Evolutionary conservation across 306 rosid species (phyloP).

Genomic region (Abrus pulchellus): DNA sequence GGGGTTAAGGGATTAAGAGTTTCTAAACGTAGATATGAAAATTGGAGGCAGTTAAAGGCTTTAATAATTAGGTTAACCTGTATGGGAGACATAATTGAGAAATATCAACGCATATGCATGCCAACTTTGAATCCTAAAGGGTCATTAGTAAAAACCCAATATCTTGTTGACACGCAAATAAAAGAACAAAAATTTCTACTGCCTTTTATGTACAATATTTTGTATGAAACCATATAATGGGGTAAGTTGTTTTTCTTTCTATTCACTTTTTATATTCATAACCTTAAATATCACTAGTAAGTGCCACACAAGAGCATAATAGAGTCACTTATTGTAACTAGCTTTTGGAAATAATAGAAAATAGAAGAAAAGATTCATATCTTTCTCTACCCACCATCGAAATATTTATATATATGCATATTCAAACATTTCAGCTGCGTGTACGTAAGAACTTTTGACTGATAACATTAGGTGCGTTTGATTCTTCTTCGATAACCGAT

Average conservation of each 20-base stretch:
- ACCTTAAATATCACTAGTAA: background rate
- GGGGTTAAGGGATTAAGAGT: too few species aligned
- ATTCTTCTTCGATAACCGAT: conserved; percentile 13
- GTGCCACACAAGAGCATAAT: background rate
- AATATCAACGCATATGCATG: background rate
- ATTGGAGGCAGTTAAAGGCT: background rate
- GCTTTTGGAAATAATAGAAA: background rate
- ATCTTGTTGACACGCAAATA: background rate
- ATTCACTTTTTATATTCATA: background rate
- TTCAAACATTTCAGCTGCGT: conserved; percentile 40
- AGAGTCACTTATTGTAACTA: conserved; percentile 15
- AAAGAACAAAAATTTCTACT: background rate
- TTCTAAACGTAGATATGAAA: background rate
- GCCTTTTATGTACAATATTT: background rate
- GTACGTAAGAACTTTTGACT: conserved; percentile 27
- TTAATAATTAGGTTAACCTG: background rate
- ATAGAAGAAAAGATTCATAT: background rate
- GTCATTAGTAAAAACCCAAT: background rate
- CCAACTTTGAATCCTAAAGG: background rate
- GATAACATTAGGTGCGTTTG: background rate
- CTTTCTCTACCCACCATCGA: background rate
- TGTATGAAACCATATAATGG: background rate
- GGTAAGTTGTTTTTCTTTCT: background rate
- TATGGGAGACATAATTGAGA: background rate
- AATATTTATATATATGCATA: background rate